Evolutionary conservation across 2,329 filamentous ascomycete species (phyloP).

Genomic region (Penicillium sp.): DNA sequence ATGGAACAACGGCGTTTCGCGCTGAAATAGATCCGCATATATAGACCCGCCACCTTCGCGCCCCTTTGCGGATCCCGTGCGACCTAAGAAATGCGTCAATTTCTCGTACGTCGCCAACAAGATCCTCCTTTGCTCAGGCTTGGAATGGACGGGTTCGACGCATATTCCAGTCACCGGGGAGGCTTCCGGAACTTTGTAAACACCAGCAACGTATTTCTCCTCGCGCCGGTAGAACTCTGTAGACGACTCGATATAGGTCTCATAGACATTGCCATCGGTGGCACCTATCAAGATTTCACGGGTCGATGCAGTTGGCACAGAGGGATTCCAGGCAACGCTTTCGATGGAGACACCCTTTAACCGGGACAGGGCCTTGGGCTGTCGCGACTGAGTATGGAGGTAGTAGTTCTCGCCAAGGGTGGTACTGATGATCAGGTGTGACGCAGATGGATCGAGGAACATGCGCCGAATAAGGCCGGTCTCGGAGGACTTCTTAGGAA

Average conservation of each 20-base stretch:
- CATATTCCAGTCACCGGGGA: conserved; percentile 79
- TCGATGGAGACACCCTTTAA: conserved; percentile 87
- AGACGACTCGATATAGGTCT: conserved; percentile 90
- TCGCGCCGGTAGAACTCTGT: conserved; percentile 95
- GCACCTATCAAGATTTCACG: conserved; percentile 91
- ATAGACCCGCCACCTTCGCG: conserved; percentile 82
- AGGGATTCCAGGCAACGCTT: conserved; percentile 92
- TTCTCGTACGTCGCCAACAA: conserved; percentile 78
- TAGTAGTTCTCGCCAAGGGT: conserved; percentile 96
- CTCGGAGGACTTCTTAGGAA: conserved; percentile 90
- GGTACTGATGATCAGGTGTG: conserved; percentile 89
- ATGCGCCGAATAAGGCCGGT: conserved; percentile 91
- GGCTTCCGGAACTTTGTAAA: conserved; percentile 82
- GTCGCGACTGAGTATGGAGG: conserved; percentile 90
- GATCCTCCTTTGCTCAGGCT: conserved; percentile 74
- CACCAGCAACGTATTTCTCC: conserved; percentile 84
- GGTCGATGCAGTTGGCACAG: conserved; percentile 88
- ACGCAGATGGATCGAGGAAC: conserved; percentile 96
- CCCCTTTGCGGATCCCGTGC: conserved; percentile 64
- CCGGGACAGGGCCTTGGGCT: conserved; percentile 78
- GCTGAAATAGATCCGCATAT: conserved; percentile 86
- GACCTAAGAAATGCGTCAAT: conserved; percentile 80
- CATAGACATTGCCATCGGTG: conserved; percentile 93
- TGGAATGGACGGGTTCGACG: conserved; percentile 73
- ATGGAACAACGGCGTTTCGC: conserved; percentile 77